These are phyloP conservation scores for Chaetomiaceae sp. DNA, from an alignment of 2,329 filamentous ascomycete genomes.

Conservation along the genomic window DNA sequence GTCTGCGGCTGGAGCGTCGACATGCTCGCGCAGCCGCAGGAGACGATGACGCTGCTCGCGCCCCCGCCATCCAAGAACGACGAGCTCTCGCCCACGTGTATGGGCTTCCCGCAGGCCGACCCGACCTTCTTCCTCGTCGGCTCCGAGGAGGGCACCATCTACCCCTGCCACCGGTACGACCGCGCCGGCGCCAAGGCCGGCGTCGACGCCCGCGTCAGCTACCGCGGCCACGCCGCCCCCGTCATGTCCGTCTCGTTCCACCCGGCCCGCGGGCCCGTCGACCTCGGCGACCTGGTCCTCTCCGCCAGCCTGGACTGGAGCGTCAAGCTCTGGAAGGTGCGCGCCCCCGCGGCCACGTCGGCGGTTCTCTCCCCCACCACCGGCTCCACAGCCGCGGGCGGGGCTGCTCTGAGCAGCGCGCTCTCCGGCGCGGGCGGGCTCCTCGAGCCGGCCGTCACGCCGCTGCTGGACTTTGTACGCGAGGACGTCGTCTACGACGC, in stretches of 20 bases:
- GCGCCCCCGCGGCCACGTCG: constrained; percentile 68
- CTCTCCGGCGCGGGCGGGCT: constrained; percentile 30
- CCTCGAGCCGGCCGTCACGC: constrained; percentile 53
- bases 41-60: constrained; percentile 81
- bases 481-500: constrained; percentile 98
- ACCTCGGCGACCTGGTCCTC: constrained; percentile 88
- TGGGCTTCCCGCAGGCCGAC: constrained; percentile 91
- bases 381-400: neutral
- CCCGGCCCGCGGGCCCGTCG: constrained; percentile 83
- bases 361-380: constrained; percentile 41
- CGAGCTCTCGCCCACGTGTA: constrained; percentile 88
- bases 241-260: constrained; percentile 97
- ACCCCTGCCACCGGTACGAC: constrained; percentile 95
- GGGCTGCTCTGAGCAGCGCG: neutral
- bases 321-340: constrained; percentile 93
- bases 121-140: constrained; percentile 97
- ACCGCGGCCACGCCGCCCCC: constrained; percentile 84
- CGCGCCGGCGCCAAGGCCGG: constrained; percentile 95
- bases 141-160: constrained; percentile 93
- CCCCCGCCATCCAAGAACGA: constrained; percentile 86
- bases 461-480: constrained; percentile 82
- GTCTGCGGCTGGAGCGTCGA: constrained; percentile 97
- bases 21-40: constrained; percentile 94
- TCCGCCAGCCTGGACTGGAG: constrained; percentile 95
- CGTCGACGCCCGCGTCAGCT: constrained; percentile 82